Evolutionary conservation across 352 stramenopile genomes (phyloP), one percentile per base, ranked within the genome.

Genomic region (Globisporangium yorkense): DNA sequence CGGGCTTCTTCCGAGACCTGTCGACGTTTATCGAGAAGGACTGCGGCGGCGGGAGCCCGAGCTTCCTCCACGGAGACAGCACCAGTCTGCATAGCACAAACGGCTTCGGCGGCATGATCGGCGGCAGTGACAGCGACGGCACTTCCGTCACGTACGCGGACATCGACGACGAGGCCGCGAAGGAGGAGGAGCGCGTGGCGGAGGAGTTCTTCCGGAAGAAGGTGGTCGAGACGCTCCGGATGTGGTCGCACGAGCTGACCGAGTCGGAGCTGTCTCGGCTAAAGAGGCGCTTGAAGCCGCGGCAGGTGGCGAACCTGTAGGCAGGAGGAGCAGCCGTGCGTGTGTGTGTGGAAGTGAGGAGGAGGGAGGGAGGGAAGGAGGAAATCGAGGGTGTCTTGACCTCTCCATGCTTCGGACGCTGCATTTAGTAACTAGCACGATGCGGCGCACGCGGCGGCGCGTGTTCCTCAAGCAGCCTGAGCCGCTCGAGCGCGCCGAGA

Each of bases 131-230:
- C 5, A 12, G 37, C 7, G 45, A 54, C 29, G 52, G 37, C 6
- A 48, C 45, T 16, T 49, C 69, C 47, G 45, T 72, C 3, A 63
- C 67, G 2, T 87, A 79, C 62, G 47, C 44, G 5, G 68, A 78
- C 37, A 59, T 81, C 51, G 63, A 81, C 15, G 63, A 76, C 16
- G 68, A 82, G 27, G 60, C 58, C 18, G 35, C 59, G 37, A 57
- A 72, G 13, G 74, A 82, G n/a, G 71, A 63, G 21, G 62, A 66
- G 0, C 55, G 53, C 6, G 54, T 74, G 6, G 70, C 76, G 3
- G 77, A 89, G 43, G 79, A 85, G 51, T 80, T 78, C 33, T 55
- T 88, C 7, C 85, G 84, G 40, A 88, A 88, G 66, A 89, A 88
- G 55, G 89, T 91, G 79, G 72, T 88, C 48, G 81, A 87, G 45